Base-by-base conservation (phyloP, 2,329 filamentous ascomycete genomes). In the Hypoxylon sp. region DNA sequence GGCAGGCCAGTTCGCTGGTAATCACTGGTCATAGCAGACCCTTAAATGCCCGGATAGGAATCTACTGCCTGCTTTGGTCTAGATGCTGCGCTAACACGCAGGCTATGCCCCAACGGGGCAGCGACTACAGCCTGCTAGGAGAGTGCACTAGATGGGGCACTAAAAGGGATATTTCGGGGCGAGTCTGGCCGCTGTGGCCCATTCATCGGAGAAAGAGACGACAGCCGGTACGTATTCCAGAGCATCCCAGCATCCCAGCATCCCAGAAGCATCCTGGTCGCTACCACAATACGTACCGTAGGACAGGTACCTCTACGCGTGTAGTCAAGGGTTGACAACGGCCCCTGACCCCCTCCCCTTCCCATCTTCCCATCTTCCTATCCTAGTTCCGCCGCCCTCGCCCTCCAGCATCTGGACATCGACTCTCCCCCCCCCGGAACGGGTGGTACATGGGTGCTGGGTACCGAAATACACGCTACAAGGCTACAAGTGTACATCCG, bases 1-100 rank as follows among this genome's bases (percentile, higher is more conserved):
- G 37, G 46, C 43, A 58, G 54, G 55, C 13, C 3, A 29, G 27
- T 4, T 4, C 9, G n/a, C n/a, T n/a, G n/a, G n/a, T n/a, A n/a
- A n/a, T n/a, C n/a, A n/a, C n/a, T n/a, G n/a, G n/a, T n/a, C n/a
- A n/a, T n/a, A n/a, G n/a, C n/a, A 15, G 31, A 15, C 31, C 40
- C 64, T 63, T 69, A 70, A 68, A 58, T 70, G 41, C 69, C 69
- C 48, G 46, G 64, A 67, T 65, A 48, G 63, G 69, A 66, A 55
- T 66, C 8, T 66, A 58, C 31, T 70, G 48, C 69, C 58, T 5
- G 7, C 21, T 65, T 38, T 8, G 50, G 67, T 41, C 49, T 69
- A 63, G 60, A 20, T 3, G 15, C 0, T 10, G 20, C 62, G 45
- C 69, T 70, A 70, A 38, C 1, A 0, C 18, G 3, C 0, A 7